These are phyloP conservation scores for Magnaporthiopsis poae DNA, from an alignment of 2,329 filamentous ascomycete genomes.

Conservation along the genomic window DNA sequence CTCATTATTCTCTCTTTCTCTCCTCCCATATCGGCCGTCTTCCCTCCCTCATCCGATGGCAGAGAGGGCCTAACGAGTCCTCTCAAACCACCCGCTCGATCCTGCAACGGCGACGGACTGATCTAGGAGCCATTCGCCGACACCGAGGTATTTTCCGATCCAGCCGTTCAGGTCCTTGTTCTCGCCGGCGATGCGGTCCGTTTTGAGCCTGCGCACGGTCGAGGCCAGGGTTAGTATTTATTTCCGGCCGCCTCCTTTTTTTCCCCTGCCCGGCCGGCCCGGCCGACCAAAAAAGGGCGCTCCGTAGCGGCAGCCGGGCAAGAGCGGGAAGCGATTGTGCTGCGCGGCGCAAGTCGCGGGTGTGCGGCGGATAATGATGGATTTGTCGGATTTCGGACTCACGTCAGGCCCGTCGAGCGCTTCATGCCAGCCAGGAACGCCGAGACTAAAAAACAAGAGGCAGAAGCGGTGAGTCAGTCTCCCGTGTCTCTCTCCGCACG, in stretches of 20 bases:
- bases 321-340: slow-evolving; percentile 33
- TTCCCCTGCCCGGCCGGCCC: slow-evolving; percentile 36
- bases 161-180: slow-evolving; percentile 76
- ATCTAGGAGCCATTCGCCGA: slow-evolving; percentile 98
- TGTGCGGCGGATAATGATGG: not conserved
- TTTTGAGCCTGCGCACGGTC: slow-evolving; percentile 67
- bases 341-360: slow-evolving; percentile 31
- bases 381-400: slow-evolving; percentile 36
- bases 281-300: slow-evolving; percentile 49
- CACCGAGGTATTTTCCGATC: slow-evolving; percentile 86
- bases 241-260: slow-evolving; percentile 46
- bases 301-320: slow-evolving; percentile 61
- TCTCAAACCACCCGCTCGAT: slow-evolving; percentile 81
- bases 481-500: not conserved
- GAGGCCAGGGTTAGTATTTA: slow-evolving; percentile 32
- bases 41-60: not conserved
- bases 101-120: slow-evolving; percentile 87
- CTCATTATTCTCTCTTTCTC: not conserved
- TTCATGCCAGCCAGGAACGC: slow-evolving; percentile 95
- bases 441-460: slow-evolving; percentile 52
- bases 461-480: not conserved
- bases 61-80: slow-evolving; percentile 55
- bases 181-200: slow-evolving; percentile 68
- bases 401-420: slow-evolving; percentile 95
- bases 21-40: not conserved